These are phyloP conservation scores for Penicillium paneum DNA, from an alignment of 2,329 filamentous ascomycete genomes.

Conservation along the genomic window DNA sequence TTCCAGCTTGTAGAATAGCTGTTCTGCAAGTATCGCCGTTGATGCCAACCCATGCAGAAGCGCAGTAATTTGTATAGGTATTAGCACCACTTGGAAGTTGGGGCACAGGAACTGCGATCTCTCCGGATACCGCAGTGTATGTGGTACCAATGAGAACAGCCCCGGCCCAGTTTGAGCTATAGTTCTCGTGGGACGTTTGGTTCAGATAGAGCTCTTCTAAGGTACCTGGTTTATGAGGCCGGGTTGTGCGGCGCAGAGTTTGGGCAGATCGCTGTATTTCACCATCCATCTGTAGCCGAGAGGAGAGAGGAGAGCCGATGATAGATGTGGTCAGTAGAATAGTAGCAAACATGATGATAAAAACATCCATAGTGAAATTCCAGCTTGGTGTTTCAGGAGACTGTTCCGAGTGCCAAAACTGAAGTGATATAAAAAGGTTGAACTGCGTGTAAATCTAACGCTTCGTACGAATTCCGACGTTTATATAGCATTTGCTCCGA, in stretches of 20 bases:
- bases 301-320: slow-evolving; percentile 48
- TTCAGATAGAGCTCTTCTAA: slow-evolving; percentile 31
- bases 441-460: not conserved
- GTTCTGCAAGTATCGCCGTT: slow-evolving; percentile 56
- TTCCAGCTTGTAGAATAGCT: slow-evolving; percentile 55
- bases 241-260: slow-evolving; percentile 28
- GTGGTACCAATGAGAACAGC: slow-evolving; percentile 52
- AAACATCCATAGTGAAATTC: slow-evolving; percentile 49
- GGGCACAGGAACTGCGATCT: slow-evolving; percentile 52
- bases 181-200: slow-evolving; percentile 44
- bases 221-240: slow-evolving; percentile 29
- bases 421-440: not conserved
- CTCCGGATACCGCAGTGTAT: slow-evolving; percentile 53
- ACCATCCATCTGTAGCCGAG: slow-evolving; percentile 35
- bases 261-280: slow-evolving; percentile 26
- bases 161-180: slow-evolving; percentile 58
- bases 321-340: slow-evolving; percentile 43
- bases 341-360: slow-evolving; percentile 34
- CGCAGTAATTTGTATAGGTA: slow-evolving; percentile 39
- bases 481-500: not conserved
- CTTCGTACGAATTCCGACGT: not conserved
- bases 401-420: not conserved
- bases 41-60: slow-evolving; percentile 58
- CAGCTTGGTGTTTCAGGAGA: not conserved
- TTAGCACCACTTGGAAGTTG: slow-evolving; percentile 35